Evolutionary conservation across 306 rosid genomes (phyloP), one percentile per base, ranked within the genome.

Genomic region (Trifolium fragiferum): DNA sequence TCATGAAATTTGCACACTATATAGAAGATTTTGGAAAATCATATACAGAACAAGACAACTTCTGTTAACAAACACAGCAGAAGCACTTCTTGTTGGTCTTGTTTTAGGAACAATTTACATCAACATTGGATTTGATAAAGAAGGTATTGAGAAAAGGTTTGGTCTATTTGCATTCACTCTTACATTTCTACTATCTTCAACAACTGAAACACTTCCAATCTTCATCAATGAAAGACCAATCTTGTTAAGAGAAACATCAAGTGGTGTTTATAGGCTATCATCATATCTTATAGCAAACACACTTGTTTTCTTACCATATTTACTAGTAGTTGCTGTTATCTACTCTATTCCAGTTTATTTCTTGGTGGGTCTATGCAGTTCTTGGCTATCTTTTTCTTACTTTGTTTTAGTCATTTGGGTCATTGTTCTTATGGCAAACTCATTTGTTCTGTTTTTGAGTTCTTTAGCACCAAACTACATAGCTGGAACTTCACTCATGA

Each of bases 241-340:
- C 68, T 19, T 94, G 51, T 37, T 94, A 6, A 78, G 97, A 70
- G 98, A 94, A 86, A 86, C 97, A 15, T 94, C 98, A 4, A 83
- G 92, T 73, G 97, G 97, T 68, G 86, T 91, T 66, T 91, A 94
- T 35, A 84, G 97, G 65, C 84, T 94, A 4, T 94, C 97, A 3
- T 94, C 98, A 0, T 87, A 94, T 76, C 89, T 94, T 37, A 82
- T 94, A n/a, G 96, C 97, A 41, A 94, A 90, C 53, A 94, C 98
- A 14, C 87, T 94, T 14, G 98, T 94, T 70, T 94, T 94, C 95
- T 40, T 92, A 46, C 98, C 98, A 8, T 91, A 94, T 65, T 72
- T 94, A 80, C 78, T 94, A 0, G 91, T 83, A 6, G 54, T 94
- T 5, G 88, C 97, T 25, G 14, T 94, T 62, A 83, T 91, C 30